phyloP scores from a whole-genome alignment of 2,329 filamentous ascomycete genomes.

The Pseudogymnoascus sp. region DNA sequence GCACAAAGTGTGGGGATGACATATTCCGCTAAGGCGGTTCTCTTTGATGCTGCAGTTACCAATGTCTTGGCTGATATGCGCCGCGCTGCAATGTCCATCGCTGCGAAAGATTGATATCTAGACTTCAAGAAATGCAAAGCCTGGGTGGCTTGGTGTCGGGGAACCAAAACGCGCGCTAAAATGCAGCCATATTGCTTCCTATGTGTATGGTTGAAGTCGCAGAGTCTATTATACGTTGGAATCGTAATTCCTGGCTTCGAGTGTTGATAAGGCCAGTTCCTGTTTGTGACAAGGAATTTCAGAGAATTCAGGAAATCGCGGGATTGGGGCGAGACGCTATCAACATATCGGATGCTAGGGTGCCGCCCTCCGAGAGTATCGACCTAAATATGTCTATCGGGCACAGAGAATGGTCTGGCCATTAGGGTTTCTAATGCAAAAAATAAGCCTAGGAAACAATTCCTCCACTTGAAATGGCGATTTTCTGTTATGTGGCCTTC shows the following conservation, averaged over 20 bases:
- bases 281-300: background rate
- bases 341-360: constrained; percentile 3
- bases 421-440: background rate
- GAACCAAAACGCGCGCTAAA: constrained; percentile 9
- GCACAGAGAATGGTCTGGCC: background rate
- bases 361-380: background rate
- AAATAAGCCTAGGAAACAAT: background rate
- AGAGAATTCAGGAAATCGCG: constrained; percentile 7
- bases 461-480: background rate
- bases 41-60: background rate
- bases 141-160: background rate
- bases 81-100: constrained; percentile 4
- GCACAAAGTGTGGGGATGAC: background rate
- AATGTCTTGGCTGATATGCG: background rate
- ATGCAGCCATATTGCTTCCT: background rate
- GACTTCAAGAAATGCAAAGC: background rate
- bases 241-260: background rate
- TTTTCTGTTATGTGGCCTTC: background rate
- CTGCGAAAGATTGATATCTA: background rate
- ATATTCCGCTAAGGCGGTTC: background rate
- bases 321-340: background rate
- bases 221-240: background rate
- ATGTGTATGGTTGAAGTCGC: constrained; percentile 2
- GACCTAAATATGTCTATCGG: background rate
- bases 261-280: background rate